Percentiles rank a stretch among this genome's conserved stretches.
These are phyloP conservation scores for Saturnispora sekii DNA, from an alignment of 805 yeast genomes.

Conservation along the genomic window DNA sequence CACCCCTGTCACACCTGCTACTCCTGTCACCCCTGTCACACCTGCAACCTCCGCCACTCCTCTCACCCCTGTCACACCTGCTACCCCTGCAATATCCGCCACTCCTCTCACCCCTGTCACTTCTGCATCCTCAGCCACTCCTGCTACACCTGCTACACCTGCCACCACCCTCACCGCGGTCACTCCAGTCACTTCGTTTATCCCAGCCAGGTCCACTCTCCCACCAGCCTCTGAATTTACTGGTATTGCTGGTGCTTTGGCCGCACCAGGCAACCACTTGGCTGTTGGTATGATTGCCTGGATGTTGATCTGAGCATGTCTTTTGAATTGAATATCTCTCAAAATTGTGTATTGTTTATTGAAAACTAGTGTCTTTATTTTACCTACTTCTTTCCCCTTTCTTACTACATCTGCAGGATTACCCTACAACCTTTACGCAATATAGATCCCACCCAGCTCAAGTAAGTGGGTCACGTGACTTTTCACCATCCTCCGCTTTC, in stretches of 20 bases:
- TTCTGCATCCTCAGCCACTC: background rate
- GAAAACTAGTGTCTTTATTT: too few species aligned
- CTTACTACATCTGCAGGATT: too few species aligned
- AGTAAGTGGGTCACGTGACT: too few species aligned
- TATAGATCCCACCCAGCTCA: too few species aligned
- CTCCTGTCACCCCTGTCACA: background rate
- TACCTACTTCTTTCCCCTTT: too few species aligned
- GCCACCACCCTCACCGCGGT: background rate
- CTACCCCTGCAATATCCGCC: background rate
- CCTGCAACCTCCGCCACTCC: background rate
- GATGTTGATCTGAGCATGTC: background rate
- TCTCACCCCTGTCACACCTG: background rate
- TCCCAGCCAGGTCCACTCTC: background rate
- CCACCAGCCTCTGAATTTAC: background rate
- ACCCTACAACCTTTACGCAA: too few species aligned
- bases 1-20: background rate
- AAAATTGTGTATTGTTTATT: background rate
- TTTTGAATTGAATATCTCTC: background rate
- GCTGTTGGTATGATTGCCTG: slow-evolving; percentile 2
- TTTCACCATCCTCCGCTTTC: background rate
- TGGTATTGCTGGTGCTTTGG: slow-evolving; percentile 3
- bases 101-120: background rate
- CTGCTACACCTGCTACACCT: background rate
- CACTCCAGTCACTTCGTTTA: background rate
- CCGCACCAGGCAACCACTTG: background rate